phyloP scores from a whole-genome alignment of 352 stramenopile genomes.

The Phytophthora fragariaefolia region DNA sequence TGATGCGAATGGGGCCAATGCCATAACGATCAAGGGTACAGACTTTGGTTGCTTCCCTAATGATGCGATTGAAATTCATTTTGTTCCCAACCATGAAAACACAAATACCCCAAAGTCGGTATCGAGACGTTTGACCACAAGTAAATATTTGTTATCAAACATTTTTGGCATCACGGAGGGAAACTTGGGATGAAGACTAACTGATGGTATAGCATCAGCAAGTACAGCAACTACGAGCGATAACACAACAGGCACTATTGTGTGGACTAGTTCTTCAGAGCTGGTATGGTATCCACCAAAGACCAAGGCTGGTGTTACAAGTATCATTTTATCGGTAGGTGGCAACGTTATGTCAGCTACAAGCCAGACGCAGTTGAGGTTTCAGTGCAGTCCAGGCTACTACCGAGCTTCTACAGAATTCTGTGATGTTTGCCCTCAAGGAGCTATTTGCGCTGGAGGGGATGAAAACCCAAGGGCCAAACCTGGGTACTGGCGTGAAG shows the following conservation, averaged over 20 bases:
- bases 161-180: constrained; percentile 8
- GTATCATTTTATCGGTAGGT: constrained; percentile 61
- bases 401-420: constrained; percentile 53
- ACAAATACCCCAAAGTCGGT: constrained; percentile 23
- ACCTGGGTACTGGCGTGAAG: constrained; percentile 64
- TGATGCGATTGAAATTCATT: constrained; percentile 57
- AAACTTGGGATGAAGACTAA: constrained; percentile 5
- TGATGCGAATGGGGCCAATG: constrained; percentile 65
- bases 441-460: constrained; percentile 56
- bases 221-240: constrained; percentile 19
- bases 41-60: constrained; percentile 78
- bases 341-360: constrained; percentile 63
- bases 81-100: constrained; percentile 17
- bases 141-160: not conserved
- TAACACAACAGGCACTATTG: constrained; percentile 39
- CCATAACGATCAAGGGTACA: constrained; percentile 64
- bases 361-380: constrained; percentile 69
- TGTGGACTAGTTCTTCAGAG: constrained; percentile 57
- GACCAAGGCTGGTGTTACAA: constrained; percentile 57
- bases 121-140: constrained; percentile 16
- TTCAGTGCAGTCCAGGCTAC: constrained; percentile 66
- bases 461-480: constrained; percentile 53
- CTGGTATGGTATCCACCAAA: constrained; percentile 68
- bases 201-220: constrained; percentile 10
- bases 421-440: constrained; percentile 60